phyloP scores from a whole-genome alignment of 202 grass and related monocot species.

The Bolboschoenoplectus hybrid region DNA sequence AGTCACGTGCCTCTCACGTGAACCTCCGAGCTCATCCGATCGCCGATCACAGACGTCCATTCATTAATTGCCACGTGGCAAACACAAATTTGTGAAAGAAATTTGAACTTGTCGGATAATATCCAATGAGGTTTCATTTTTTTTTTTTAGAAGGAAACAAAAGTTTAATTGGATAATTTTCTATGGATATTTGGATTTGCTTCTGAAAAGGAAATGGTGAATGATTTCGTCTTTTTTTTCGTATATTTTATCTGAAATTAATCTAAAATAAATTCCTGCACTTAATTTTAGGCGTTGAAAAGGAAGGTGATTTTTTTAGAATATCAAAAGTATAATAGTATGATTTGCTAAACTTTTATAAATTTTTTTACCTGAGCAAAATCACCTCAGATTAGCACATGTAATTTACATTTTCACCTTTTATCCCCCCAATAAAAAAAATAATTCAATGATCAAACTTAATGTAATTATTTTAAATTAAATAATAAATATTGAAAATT shows the following conservation, averaged over 20 bases:
- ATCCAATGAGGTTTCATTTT: background rate
- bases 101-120: slow-evolving; percentile 6
- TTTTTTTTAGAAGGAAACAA: background rate
- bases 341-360: background rate
- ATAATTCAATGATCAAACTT: too few species aligned
- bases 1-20: slow-evolving; percentile 9
- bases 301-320: background rate
- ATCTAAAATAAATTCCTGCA: background rate
- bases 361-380: background rate
- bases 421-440: too few species aligned
- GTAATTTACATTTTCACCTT: background rate
- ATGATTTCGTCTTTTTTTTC: background rate
- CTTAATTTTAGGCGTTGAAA: background rate
- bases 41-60: background rate
- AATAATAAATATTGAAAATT: too few species aligned
- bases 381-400: background rate
- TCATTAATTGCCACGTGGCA: slow-evolving; percentile 15
- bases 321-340: background rate
- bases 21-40: background rate
- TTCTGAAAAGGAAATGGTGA: slow-evolving; percentile 6
- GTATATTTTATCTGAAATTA: background rate
- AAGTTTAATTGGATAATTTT: background rate
- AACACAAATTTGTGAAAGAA: too few species aligned
- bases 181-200: background rate
- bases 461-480: too few species aligned